Conservation (phyloP, 148 eudicot genomes). For the Hydrangea macrophylla region DNA sequence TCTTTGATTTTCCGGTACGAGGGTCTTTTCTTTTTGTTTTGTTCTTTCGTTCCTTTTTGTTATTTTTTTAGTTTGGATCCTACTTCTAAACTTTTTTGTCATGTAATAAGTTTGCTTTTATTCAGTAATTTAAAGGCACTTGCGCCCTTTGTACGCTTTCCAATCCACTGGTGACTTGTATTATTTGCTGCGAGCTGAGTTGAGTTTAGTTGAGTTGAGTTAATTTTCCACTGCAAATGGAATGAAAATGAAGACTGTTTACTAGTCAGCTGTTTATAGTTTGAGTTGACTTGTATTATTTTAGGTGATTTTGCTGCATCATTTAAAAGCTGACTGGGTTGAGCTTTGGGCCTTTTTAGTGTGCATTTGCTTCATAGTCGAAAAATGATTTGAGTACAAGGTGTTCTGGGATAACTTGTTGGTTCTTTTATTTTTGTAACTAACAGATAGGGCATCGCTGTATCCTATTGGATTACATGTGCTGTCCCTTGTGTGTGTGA, state of each 20-base stretch:
- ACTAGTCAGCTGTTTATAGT: too few relatives aligned
- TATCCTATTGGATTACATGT: too few relatives aligned
- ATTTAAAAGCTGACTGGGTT: neutral
- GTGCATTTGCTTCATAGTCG: too few relatives aligned
- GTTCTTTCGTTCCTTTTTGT: neutral
- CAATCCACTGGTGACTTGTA: neutral
- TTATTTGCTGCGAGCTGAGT: neutral
- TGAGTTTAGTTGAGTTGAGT: neutral
- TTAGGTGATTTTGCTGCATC: neutral
- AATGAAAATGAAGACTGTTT: neutral
- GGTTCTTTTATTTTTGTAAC: too few relatives aligned
- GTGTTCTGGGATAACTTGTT: too few relatives aligned
- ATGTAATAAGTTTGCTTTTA: conserved; percentile 14
- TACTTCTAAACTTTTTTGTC: conserved; percentile 2
- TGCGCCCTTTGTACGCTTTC: neutral
- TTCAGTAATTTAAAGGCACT: conserved; percentile 9
- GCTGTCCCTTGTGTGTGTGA: neutral
- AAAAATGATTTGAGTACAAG: too few relatives aligned
- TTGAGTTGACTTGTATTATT: too few relatives aligned
- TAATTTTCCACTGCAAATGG: too few relatives aligned
- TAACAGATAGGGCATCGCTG: too few relatives aligned
- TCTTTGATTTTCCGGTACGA: conserved; percentile 1
- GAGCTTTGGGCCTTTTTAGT: neutral
- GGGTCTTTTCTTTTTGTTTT: neutral
- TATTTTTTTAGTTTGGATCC: conserved; percentile 2